phyloP scores from a whole-genome alignment of 1,139 yeast genomes.

The Pichiaceae sp. region DNA sequence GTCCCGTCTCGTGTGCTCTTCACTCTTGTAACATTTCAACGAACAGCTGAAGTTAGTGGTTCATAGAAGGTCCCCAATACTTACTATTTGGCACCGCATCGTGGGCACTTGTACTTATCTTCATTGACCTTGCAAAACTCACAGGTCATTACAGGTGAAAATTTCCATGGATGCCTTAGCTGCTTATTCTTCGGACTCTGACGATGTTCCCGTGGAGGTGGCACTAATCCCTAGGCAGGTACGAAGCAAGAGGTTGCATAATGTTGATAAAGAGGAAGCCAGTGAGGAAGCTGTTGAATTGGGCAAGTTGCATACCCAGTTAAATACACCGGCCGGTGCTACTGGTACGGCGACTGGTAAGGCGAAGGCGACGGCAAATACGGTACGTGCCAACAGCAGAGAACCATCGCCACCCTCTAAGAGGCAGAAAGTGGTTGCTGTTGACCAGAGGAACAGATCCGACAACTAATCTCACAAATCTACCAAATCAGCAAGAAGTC shows the following conservation, averaged over 20 bases:
- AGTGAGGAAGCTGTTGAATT: background rate
- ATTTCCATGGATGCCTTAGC: background rate
- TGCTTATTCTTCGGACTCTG: background rate
- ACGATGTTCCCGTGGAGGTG: no score
- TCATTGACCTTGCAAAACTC: constrained; percentile 33
- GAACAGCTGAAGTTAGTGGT: constrained; percentile 35
- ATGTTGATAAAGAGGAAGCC: constrained; percentile 1
- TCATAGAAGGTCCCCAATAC: constrained; percentile 7
- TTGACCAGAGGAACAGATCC: no score
- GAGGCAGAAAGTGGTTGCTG: no score
- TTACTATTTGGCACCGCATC: constrained; percentile 33
- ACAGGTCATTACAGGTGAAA: constrained; percentile 26
- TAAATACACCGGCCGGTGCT: no score
- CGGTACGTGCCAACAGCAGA: no score
- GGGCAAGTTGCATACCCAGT: no score
- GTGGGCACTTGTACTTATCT: constrained; percentile 58
- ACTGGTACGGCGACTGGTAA: no score
- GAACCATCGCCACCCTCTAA: no score
- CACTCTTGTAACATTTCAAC: constrained; percentile 46
- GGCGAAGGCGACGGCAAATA: no score
- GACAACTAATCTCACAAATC: no score
- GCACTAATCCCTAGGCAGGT: background rate
- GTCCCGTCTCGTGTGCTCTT: constrained; percentile 29
- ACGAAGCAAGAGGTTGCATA: background rate
- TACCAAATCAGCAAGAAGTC: no score